Conservation (phyloP, 495 filamentous ascomycete species). For the Pyronema omphalodes region DNA sequence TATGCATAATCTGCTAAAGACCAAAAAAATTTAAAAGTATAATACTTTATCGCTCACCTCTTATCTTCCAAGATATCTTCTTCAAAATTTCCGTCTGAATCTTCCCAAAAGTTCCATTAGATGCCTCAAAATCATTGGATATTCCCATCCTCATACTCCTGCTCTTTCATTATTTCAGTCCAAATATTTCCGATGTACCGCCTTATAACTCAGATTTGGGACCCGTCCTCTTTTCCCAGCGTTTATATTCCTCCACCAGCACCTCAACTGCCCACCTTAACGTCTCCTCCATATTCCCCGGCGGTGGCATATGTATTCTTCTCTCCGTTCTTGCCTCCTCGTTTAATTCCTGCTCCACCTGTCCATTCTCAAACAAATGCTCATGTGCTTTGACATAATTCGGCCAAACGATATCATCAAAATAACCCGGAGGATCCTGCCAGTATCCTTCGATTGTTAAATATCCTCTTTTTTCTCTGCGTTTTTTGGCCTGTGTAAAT, state of each 20-base stretch:
- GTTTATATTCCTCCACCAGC: conserved; percentile 28
- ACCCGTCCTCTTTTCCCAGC: not conserved
- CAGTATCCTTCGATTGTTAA: conserved; percentile 83
- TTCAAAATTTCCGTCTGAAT: not conserved
- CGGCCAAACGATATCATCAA: conserved; percentile 90
- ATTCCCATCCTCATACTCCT: not conserved
- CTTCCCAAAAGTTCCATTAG: not conserved
- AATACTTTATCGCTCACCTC: too few species aligned
- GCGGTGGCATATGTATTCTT: conserved; percentile 27
- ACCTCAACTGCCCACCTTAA: conserved; percentile 37
- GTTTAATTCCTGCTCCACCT: conserved; percentile 38
- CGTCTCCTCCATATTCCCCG: conserved; percentile 32
- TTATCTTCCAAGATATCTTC: too few species aligned
- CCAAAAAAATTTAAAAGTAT: too few species aligned
- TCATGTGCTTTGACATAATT: conserved; percentile 48
- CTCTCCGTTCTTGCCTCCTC: conserved; percentile 27
- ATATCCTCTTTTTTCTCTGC: conserved; percentile 66
- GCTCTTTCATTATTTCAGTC: not conserved
- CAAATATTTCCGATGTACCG: not conserved
- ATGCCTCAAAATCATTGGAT: not conserved
- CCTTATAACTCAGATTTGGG: not conserved
- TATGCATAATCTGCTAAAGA: too few species aligned
- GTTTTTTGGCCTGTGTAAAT: conserved; percentile 38
- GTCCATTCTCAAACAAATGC: conserved; percentile 50
- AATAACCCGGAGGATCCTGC: conserved; percentile 83